These are phyloP conservation scores for Trichosporon sp. DNA, from an alignment of 1,284 basidiomycete species.

Conservation along the genomic window DNA sequence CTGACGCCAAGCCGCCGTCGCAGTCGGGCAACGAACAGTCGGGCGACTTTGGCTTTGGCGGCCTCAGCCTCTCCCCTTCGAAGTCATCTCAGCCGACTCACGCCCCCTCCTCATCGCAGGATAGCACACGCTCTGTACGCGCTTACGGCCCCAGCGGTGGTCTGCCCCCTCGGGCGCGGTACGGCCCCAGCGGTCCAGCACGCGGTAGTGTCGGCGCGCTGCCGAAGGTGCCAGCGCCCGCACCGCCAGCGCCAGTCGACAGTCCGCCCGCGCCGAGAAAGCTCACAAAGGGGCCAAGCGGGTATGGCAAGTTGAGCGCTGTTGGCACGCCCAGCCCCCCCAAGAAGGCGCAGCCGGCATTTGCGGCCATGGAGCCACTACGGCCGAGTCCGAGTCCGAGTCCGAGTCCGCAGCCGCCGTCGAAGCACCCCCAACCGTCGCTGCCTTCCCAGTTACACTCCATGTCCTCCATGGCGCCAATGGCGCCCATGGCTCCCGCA, in stretches of 20 bases:
- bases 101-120: background rate
- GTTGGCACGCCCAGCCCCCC: background rate
- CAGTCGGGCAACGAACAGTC: background rate
- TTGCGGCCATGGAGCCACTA: background rate
- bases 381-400: background rate
- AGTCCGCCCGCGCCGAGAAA: background rate
- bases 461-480: background rate
- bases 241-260: background rate
- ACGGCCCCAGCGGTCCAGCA: background rate
- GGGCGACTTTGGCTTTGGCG: background rate
- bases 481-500: background rate
- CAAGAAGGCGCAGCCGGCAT: background rate
- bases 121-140: background rate
- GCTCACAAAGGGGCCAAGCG: background rate
- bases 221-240: background rate
- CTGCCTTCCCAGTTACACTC: background rate
- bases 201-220: constrained; percentile 6
- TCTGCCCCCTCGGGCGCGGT: background rate
- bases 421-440: background rate
- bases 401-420: background rate
- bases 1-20: background rate
- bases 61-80: background rate
- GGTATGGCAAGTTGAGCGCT: background rate
- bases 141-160: background rate
- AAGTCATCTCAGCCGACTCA: background rate